Base-by-base conservation (phyloP, 305 asterid species). In the Fraxinus dipetala region DNA sequence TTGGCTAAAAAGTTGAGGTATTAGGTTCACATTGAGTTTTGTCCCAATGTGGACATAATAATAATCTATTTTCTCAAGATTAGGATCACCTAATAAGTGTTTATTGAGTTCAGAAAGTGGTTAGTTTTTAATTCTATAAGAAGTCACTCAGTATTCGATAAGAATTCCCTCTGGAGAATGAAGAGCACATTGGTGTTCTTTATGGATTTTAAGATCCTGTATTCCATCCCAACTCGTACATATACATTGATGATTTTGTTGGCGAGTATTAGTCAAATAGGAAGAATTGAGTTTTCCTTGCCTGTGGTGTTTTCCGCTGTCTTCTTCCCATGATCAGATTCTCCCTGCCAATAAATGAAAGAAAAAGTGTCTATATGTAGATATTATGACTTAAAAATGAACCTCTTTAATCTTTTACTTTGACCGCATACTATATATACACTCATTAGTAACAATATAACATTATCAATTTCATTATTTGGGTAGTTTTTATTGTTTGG, bases 81-180 rank as follows among this genome's bases (percentile, higher is more conserved):
- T n/a, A 38, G 11, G 70, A 76, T 59, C 43, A 8, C 28, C 24
- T 30, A 67, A 69, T 24, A 70, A 70, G 75, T 31, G 24, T 20
- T 30, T 10, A 67, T 28, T 28, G 38, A 67, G 22, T 67, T 67
- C 38, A 30, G 9, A 31, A 54, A 72, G 36, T 74, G 67, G 5
- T 56, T 56, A 30, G 48, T 6, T 59, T 77, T 35, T 45, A 9
- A 26, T 36, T 45, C 11, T 59, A 32, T 70, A 13, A 13, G 77
- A 76, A 48, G 20, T 34, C 67, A 72, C 72, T 74, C 65, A 30
- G 38, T 72, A 48, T 16, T 61, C 77, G 69, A 72, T 48, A 4
- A 65, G 81, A 78, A 45, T 28, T 32, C 40, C 75, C 77, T 61
- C 72, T 67, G 36, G 35, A n/a, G 59, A 56, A 45, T 76, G 31